Base-by-base conservation (phyloP, 2,329 filamentous ascomycete genomes). In the Neoscytalidium dimidiatum region DNA sequence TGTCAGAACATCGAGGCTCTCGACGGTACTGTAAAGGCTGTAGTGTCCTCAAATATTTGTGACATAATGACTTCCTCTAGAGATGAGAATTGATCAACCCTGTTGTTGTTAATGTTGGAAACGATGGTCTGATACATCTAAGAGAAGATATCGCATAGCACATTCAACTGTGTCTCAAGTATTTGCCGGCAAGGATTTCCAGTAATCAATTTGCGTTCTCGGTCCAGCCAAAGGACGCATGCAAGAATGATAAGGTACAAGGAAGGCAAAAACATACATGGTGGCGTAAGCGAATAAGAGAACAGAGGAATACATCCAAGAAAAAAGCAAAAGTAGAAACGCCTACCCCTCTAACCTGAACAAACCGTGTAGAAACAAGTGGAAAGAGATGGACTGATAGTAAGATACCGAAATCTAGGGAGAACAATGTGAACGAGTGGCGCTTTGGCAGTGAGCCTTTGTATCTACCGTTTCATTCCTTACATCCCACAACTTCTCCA, bases 391-490 rank as follows among this genome's bases (percentile, higher is more conserved):
- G 19, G 33, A 41, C n/a, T 5, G 17, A 7, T 21, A 33, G 8
- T 3, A 35, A n/a, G n/a, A 26, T 13, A 48, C 44, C 21, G 21
- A 57, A 57, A 19, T 33, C 19, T 13, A 53, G 26, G 3, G 23
- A 31, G 26, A 0, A 41, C 7, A 46, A 29, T 6, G 3, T 8
- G 17, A 60, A 33, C 26, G 56, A 60, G 28, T 26, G 56, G 17
- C 28, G 26, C 21, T 38, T 46, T 46, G 56, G 56, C 56, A 46
- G 56, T 28, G 56, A 46, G 56, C 56, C 56, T 9, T 60, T 7
- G 17, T 31, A 19, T 60, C 41, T 60, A 60, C 17, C 38, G 19
- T 11, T 33, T 26, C 29, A 28, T 43, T 43, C 13, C 5, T 5
- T 5, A 5, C 38, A 11, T 14, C n/a, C 38, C 5, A 11, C 13